Base-by-base conservation (phyloP, 2,329 filamentous ascomycete genomes). In the Pseudocercospora fijiensis region DNA sequence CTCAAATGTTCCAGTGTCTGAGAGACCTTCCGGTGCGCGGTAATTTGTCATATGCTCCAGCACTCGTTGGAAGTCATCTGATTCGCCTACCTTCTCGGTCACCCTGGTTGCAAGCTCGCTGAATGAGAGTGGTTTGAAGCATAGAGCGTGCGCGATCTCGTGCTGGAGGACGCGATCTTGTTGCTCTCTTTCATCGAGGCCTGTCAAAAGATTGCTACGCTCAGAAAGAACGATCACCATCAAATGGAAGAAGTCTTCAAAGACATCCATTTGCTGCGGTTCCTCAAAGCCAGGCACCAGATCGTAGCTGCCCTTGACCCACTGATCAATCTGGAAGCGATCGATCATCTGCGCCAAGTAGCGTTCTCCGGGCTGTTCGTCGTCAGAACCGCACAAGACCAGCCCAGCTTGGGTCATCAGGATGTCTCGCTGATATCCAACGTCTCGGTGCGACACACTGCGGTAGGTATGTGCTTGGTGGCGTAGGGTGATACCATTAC, bases 381-480 rank as follows among this genome's bases (percentile, higher is more conserved):
- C 85, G 66, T 88, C 89, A 0, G 92, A 90, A 62, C 95, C 84
- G 74, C 93, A 96, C 1, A 95, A 84, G 1, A 96, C 92, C 74
- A 98, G 82, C 3, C 93, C 93, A 11, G 92, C 92, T 75, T 99
- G 95, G 13, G 99, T 79, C 57, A 99, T 85, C 76, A 98, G 96
- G 51, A 99, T 90, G 74, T 99, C 96, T 63, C 95, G 87, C 72
- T 97, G 94, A 73, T 97, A 94, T 1, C 92, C 92, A 20, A 97
- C 90, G 76, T 99, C 95, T 69, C 95, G 85, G 72, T 96, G 91
- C 10, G 88, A 87, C 13, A 97, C 92, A 45, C 92, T 93, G 16
- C 92, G 88, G 75, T 99, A 99, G 18, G 93, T 95, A 58, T 90
- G 90, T 75, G 96, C 95, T 77, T 99, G 95, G 76, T 99, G 95